phyloP scores from a whole-genome alignment of 495 filamentous ascomycete species.

The Tuber brumale region DNA sequence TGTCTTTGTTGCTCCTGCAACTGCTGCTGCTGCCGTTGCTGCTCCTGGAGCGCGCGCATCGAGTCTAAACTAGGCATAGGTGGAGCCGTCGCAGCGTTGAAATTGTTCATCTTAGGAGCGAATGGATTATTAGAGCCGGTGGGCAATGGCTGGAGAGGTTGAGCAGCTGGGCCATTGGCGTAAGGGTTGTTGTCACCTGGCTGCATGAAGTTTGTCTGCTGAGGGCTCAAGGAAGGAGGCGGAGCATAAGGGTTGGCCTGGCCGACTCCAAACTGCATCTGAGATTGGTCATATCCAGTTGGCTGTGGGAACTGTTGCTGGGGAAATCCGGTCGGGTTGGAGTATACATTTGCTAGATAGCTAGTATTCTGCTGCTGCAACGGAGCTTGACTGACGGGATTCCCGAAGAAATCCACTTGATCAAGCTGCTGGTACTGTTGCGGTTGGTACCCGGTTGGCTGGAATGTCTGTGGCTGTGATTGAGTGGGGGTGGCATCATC shows the following conservation, averaged over 20 bases:
- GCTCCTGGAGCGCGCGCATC: conserved; percentile 4
- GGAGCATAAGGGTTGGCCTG: conserved; percentile 66
- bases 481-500: conserved; percentile 60
- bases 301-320: conserved; percentile 51
- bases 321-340: conserved; percentile 61
- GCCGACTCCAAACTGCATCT: conserved; percentile 51
- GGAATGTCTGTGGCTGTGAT: conserved; percentile 52
- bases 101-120: conserved; percentile 49
- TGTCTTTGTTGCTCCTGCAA: conserved; percentile 32
- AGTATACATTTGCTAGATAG: conserved; percentile 78
- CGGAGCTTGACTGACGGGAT: conserved; percentile 58
- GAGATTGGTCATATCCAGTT: conserved; percentile 49
- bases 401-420: conserved; percentile 93
- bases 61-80: conserved; percentile 21
- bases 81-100: conserved; percentile 51
- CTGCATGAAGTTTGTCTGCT: conserved; percentile 47
- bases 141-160: conserved; percentile 56
- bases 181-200: conserved; percentile 86
- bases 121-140: conserved; percentile 98
- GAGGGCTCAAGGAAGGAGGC: conserved; percentile 48
- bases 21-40: conserved; percentile 20
- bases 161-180: conserved; percentile 49
- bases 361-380: conserved; percentile 69
- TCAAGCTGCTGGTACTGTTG: conserved; percentile 86
- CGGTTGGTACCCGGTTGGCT: conserved; percentile 52